These are phyloP conservation scores for Dictyostelium firmibasis DNA, from an alignment of 78 protist species.

Conservation along the genomic window DNA sequence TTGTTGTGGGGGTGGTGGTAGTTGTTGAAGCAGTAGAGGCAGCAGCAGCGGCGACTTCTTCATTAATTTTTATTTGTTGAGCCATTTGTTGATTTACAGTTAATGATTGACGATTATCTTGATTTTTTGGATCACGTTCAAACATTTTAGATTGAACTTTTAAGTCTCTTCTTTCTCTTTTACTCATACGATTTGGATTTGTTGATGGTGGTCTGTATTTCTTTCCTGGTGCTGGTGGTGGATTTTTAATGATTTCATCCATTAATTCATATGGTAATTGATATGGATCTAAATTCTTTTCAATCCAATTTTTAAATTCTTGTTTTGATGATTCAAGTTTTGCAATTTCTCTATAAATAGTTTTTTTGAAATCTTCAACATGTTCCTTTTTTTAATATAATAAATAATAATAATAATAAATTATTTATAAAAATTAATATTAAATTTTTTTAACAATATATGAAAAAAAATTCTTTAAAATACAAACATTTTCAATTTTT, in stretches of 20 bases:
- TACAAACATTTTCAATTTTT: not conserved
- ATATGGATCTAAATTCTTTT: constrained; percentile 34
- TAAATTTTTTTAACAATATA: too few species aligned
- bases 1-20: not conserved
- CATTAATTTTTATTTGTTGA: not conserved
- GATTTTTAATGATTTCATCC: constrained; percentile 9
- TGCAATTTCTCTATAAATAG: constrained; percentile 48
- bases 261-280: constrained; percentile 26
- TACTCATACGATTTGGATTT: not conserved
- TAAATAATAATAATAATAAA: too few species aligned
- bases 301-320: constrained; percentile 12
- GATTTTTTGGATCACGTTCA: not conserved
- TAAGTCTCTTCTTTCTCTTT: not conserved
- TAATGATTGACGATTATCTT: not conserved
- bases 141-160: not conserved
- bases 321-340: not conserved
- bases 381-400: not conserved
- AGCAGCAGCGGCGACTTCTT: not conserved
- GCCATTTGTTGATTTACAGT: not conserved
- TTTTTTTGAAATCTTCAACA: constrained; percentile 41
- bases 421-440: too few species aligned
- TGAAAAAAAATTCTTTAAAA: too few species aligned
- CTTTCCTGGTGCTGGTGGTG: constrained; percentile 49
- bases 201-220: not conserved
- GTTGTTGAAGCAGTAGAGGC: not conserved